Base-by-base conservation (phyloP, 73 alveolate genomes). In the Stentor roeselii region DNA sequence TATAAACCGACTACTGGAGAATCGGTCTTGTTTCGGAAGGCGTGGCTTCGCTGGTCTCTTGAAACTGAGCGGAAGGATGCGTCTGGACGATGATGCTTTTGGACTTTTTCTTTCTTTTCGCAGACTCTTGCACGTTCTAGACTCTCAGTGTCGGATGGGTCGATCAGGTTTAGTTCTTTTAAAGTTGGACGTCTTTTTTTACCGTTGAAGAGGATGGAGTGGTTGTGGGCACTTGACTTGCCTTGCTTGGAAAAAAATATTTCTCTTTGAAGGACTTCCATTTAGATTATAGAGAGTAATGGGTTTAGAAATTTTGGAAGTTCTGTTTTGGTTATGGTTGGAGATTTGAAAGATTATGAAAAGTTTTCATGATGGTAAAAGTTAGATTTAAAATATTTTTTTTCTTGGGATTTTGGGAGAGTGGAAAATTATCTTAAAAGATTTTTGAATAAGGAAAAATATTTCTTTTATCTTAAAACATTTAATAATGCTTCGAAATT, bases 201-300 rank as follows among this genome's bases (percentile, higher is more conserved):
- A 0, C 41, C 37, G 11, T 21, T 14, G 80, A 21, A 21, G 2
- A 67, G 80, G 14, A 67, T 32, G 15, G 80, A 27, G 34, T 67
- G 37, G 14, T 14, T 30, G 2, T 67, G 37, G 21, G 41, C 2
- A 21, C 41, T 67, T 21, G 80, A 36, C 34, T 67, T 67, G 11
- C 80, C 80, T 67, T 67, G 80, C 34, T 67, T 67, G 34, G 80
- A 67, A 67, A 67, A 67, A 67, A 67, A 32, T 34, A 32, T 40
- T 67, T 67, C 37, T 21, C 27, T 21, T 30, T 67, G n/a, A 21
- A 67, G 37, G 34, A 67, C 15, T 27, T 67, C 80, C 80, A 67
- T 67, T 30, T 67, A 67, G n/a, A n/a, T n/a, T n/a, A n/a, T n/a
- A n/a, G n/a, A n/a, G n/a, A n/a, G n/a, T n/a, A n/a, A n/a, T n/a